Conservation (phyloP, 179 eudicot species). For the Carnegiea gigantea region DNA sequence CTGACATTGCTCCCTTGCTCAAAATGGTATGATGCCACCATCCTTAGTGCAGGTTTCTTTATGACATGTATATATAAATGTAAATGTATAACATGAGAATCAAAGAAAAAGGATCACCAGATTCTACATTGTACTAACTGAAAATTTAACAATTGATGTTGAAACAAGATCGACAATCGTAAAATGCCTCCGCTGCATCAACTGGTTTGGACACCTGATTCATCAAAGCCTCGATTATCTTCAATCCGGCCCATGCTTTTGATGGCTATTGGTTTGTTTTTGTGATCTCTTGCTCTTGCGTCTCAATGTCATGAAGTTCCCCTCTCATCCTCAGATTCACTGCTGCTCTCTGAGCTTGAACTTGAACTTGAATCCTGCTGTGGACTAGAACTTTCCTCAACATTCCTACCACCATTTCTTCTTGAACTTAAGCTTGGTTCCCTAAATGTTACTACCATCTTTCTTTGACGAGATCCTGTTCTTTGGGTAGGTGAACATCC, state of each 20-base stretch:
- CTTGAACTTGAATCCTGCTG: conserved; percentile 33
- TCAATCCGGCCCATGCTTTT: conserved; percentile 2
- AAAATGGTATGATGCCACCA: conserved; percentile 11
- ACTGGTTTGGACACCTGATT: conserved; percentile 28
- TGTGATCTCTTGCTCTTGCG: background rate
- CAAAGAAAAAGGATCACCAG: conserved; percentile 13
- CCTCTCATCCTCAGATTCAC: conserved; percentile 32
- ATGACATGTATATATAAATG: background rate
- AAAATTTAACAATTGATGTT: conserved; percentile 5
- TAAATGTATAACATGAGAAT: conserved; percentile 14
- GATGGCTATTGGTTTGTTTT: background rate
- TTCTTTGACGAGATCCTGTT: conserved; percentile 34
- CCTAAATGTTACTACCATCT: conserved; percentile 41
- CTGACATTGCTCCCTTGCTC: conserved; percentile 18
- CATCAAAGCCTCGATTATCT: conserved; percentile 23
- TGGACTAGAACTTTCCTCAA: conserved; percentile 20
- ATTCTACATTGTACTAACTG: conserved; percentile 17
- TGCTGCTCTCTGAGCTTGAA: conserved; percentile 35
- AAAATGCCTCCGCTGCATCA: conserved; percentile 18
- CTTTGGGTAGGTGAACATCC: conserved; percentile 25
- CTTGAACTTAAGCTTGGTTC: conserved; percentile 36
- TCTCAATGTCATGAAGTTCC: conserved; percentile 9
- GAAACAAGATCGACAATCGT: conserved; percentile 13
- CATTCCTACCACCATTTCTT: conserved; percentile 20
- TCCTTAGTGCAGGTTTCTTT: conserved; percentile 10